phyloP scores from a whole-genome alignment of 2,329 filamentous ascomycete species.

The Bipolaris bicolor region DNA sequence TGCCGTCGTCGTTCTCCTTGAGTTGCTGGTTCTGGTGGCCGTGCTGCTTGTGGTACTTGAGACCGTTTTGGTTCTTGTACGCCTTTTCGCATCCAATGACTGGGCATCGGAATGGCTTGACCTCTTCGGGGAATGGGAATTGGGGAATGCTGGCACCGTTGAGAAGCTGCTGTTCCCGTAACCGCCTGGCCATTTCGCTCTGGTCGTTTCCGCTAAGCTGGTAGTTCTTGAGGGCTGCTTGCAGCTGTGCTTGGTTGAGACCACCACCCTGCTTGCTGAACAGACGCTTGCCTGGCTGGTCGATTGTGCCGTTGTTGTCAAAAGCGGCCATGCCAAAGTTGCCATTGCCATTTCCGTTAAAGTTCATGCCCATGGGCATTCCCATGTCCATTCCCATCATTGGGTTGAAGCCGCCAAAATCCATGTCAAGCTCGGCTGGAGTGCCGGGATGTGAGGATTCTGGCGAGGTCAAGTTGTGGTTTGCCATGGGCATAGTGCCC shows the following conservation, averaged over 20 bases:
- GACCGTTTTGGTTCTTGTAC: conserved; percentile 98
- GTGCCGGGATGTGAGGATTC: conserved; percentile 73
- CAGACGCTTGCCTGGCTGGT: conserved; percentile 91
- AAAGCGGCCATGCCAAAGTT: conserved; percentile 52
- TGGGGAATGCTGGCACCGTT: conserved; percentile 54
- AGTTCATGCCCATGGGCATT: conserved; percentile 45
- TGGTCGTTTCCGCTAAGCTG: conserved; percentile 70
- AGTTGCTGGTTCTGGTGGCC: conserved; percentile 96
- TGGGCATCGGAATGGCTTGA: conserved; percentile 96
- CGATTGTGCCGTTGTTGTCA: conserved; percentile 64
- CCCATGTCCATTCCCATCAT: conserved; percentile 43
- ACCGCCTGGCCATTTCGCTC: conserved; percentile 72
- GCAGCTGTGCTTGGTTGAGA: conserved; percentile 70
- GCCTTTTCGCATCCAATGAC: conserved; percentile 99
- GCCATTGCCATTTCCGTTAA: conserved; percentile 35
- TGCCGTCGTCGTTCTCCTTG: conserved; percentile 95
- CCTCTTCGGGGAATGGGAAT: conserved; percentile 71
- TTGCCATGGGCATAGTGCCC: conserved; percentile 73
- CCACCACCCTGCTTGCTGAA: conserved; percentile 82
- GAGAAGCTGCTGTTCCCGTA: conserved; percentile 68
- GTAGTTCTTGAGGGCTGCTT: conserved; percentile 75
- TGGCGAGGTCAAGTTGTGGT: conserved; percentile 65
- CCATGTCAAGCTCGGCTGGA: conserved; percentile 76
- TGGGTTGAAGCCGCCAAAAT: conserved; percentile 58
- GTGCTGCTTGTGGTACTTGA: conserved; percentile 89